Evolutionary conservation across 2,329 filamentous ascomycete species (phyloP).

Genomic region (Scedosporium boydii): DNA sequence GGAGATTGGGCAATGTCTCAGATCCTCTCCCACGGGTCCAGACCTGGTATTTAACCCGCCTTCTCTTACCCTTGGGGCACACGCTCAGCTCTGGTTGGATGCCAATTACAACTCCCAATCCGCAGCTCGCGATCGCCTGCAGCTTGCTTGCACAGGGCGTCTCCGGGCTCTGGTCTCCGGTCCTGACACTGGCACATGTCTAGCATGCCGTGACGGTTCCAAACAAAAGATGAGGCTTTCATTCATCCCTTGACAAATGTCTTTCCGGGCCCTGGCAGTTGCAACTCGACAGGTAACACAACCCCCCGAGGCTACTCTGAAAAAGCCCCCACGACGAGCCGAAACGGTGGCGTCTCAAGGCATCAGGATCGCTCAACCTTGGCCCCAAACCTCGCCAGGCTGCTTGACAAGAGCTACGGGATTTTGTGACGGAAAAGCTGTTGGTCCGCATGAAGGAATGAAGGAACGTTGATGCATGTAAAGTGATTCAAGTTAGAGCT

Average conservation of each 20-base stretch:
- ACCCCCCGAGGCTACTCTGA: too few species aligned
- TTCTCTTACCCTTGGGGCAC: neutral
- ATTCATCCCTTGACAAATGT: neutral
- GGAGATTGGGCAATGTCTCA: neutral
- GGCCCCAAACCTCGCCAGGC: too few species aligned
- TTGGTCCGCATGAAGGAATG: neutral
- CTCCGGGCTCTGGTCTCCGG: neutral
- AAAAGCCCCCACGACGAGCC: too few species aligned
- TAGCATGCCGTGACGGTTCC: neutral
- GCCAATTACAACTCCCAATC: neutral
- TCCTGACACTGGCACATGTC: neutral
- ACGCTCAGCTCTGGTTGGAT: neutral
- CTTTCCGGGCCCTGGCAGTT: neutral
- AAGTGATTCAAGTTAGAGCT: conserved; percentile 1
- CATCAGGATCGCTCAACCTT: too few species aligned
- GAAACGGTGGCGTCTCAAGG: too few species aligned
- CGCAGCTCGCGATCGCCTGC: neutral
- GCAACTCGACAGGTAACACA: neutral
- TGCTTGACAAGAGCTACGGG: neutral
- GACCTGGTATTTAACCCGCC: neutral
- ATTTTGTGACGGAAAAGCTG: too few species aligned
- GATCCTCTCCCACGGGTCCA: neutral
- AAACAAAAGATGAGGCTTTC: neutral
- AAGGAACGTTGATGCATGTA: neutral
- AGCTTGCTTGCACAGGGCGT: neutral